Percentiles rank a stretch among this genome's conserved stretches.
phyloP scores from a whole-genome alignment of 140 eudicot species.

The Bidens hawaiensis region DNA sequence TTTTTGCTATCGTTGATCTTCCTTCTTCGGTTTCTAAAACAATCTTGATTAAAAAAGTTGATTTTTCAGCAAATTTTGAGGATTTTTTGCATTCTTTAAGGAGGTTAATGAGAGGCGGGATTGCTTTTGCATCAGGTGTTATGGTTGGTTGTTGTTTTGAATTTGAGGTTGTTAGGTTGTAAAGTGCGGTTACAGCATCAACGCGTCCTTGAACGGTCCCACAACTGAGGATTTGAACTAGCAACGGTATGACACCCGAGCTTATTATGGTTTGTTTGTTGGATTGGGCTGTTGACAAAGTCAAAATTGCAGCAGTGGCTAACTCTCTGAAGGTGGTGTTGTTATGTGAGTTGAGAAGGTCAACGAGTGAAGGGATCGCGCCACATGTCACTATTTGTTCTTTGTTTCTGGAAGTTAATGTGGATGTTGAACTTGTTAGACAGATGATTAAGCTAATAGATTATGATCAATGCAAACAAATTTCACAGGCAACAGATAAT shows the following conservation, averaged over 20 bases:
- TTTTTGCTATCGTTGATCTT: conserved; percentile 37
- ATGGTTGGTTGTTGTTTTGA: conserved; percentile 33
- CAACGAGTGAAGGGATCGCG: conserved; percentile 77
- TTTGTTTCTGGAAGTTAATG: conserved; percentile 56
- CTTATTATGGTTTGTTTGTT: conserved; percentile 59
- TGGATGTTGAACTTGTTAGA: conserved; percentile 16
- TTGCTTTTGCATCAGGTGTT: conserved; percentile 50
- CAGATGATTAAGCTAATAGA: not conserved
- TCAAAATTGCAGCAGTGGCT: conserved; percentile 72
- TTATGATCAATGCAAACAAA: not conserved
- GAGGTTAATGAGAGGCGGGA: conserved; percentile 64
- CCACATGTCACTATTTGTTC: conserved; percentile 62
- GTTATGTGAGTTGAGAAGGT: conserved; percentile 52
- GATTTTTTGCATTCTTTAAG: conserved; percentile 80
- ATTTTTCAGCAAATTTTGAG: conserved; percentile 75
- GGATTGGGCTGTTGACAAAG: conserved; percentile 60
- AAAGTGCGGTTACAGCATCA: conserved; percentile 75
- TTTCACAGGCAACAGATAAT: not conserved
- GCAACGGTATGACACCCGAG: conserved; percentile 58
- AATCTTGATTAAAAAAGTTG: conserved; percentile 54
- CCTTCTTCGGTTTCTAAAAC: conserved; percentile 53
- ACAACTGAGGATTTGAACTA: conserved; percentile 61
- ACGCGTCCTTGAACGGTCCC: conserved; percentile 74
- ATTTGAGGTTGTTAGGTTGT: conserved; percentile 47
- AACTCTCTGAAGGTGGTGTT: conserved; percentile 47